These are phyloP conservation scores for Xylariaceae sp. DNA, from an alignment of 2,329 filamentous ascomycete species.

Conservation along the genomic window DNA sequence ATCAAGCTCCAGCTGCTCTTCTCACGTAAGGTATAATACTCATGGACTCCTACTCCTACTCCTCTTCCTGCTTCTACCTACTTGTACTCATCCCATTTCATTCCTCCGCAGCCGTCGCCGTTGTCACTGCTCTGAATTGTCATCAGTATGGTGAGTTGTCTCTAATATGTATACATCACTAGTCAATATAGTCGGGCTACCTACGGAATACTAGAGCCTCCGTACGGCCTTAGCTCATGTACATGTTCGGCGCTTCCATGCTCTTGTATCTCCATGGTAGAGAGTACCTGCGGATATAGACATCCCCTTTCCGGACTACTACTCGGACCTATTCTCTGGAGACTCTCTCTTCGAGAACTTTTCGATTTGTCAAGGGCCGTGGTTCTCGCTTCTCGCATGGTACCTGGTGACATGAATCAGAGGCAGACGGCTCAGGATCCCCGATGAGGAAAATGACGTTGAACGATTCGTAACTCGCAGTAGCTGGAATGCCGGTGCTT, in stretches of 20 bases:
- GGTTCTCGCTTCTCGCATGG: too few relatives aligned
- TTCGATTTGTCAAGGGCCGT: too few relatives aligned
- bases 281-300: background rate
- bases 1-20: too few relatives aligned
- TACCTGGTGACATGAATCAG: too few relatives aligned
- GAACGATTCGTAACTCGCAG: background rate
- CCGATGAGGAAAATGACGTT: too few relatives aligned
- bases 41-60: too few relatives aligned
- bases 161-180: background rate
- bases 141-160: background rate
- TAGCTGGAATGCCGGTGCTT: conserved; percentile 1
- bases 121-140: background rate
- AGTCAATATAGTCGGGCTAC: background rate
- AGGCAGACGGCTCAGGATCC: too few relatives aligned
- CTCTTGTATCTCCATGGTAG: background rate
- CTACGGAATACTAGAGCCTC: background rate
- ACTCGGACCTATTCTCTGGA: too few relatives aligned
- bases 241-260: background rate
- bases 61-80: too few relatives aligned
- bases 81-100: too few relatives aligned
- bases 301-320: background rate
- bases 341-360: too few relatives aligned
- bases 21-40: too few relatives aligned
- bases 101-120: background rate
- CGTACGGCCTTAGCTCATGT: background rate